A percentile compares a stretch with the other conserved stretches of the same genome.
These are phyloP conservation scores for Nemania sp. DNA, from an alignment of 2,329 filamentous ascomycete genomes.

Conservation along the genomic window DNA sequence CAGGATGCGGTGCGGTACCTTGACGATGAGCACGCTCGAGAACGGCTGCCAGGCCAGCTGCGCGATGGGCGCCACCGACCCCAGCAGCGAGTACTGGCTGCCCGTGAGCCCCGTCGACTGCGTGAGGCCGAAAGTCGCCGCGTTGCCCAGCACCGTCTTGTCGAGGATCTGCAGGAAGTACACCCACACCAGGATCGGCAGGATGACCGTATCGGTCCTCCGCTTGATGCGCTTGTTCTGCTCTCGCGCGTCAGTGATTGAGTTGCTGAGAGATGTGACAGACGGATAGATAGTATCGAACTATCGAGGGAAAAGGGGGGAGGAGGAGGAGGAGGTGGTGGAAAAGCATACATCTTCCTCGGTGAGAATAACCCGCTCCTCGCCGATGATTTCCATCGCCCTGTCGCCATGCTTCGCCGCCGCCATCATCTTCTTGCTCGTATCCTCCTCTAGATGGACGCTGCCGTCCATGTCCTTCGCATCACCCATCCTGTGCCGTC, in stretches of 20 bases:
- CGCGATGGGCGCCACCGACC: conserved; percentile 55
- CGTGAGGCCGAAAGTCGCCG: conserved; percentile 66
- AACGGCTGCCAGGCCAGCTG: conserved; percentile 58
- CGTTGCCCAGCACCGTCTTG: conserved; percentile 64
- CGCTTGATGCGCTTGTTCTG: conserved; percentile 30
- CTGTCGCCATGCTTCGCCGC: conserved; percentile 22
- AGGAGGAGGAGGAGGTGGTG: not conserved
- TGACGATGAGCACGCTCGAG: conserved; percentile 60
- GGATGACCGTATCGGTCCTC: conserved; percentile 47
- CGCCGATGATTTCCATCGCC: conserved; percentile 19
- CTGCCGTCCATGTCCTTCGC: conserved; percentile 17
- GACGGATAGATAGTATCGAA: not conserved
- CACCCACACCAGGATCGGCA: conserved; percentile 57
- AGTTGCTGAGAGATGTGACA: not conserved
- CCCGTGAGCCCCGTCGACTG: conserved; percentile 61
- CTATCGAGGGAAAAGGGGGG: not conserved
- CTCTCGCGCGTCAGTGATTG: not conserved
- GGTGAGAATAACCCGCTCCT: conserved; percentile 26
- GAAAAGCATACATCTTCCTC: conserved; percentile 28
- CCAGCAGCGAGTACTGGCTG: conserved; percentile 51
- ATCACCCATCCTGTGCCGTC: conserved; percentile 2
- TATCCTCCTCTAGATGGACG: conserved; percentile 19
- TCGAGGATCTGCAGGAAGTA: conserved; percentile 68
- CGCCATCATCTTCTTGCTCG: conserved; percentile 1
- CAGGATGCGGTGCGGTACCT: conserved; percentile 64